These are phyloP conservation scores for Termitomyces sp. DNA, from an alignment of 768 basidiomycete species.

Conservation along the genomic window DNA sequence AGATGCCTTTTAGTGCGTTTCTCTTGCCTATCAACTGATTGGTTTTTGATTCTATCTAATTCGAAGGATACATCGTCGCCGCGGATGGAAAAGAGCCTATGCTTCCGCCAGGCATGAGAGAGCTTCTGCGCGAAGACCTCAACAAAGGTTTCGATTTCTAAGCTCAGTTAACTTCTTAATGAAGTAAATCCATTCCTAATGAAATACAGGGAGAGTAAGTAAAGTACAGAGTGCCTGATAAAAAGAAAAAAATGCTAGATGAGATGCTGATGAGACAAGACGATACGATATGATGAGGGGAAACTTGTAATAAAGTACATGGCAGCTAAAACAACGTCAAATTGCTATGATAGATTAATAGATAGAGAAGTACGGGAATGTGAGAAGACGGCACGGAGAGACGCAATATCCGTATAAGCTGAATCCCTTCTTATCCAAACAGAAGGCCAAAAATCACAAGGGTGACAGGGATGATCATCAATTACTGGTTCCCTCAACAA, in stretches of 20 bases:
- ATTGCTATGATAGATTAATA: neutral
- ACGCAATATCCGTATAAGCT: neutral
- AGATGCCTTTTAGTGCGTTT: constrained; percentile 93
- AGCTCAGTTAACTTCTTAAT: neutral
- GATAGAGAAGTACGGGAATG: neutral
- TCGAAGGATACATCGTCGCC: constrained; percentile 45
- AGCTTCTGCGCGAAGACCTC: constrained; percentile 81
- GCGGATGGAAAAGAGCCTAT: constrained; percentile 51
- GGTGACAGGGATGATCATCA: no score
- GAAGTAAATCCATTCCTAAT: neutral
- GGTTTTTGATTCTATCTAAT: neutral
- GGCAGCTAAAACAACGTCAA: neutral
- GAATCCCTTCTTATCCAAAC: neutral
- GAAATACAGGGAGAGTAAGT: neutral
- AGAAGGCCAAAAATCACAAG: no score
- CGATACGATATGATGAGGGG: neutral
- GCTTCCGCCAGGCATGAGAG: constrained; percentile 87
- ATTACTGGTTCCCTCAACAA: neutral
- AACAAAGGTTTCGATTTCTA: constrained; percentile 83
- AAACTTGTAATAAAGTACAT: neutral
- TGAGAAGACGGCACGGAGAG: neutral
- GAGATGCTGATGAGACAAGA: neutral
- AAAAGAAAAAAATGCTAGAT: neutral
- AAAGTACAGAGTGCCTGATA: neutral
- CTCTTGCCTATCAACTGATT: neutral